Conservation (phyloP, 1,139 yeast species). For the Diutina ranongensis region DNA sequence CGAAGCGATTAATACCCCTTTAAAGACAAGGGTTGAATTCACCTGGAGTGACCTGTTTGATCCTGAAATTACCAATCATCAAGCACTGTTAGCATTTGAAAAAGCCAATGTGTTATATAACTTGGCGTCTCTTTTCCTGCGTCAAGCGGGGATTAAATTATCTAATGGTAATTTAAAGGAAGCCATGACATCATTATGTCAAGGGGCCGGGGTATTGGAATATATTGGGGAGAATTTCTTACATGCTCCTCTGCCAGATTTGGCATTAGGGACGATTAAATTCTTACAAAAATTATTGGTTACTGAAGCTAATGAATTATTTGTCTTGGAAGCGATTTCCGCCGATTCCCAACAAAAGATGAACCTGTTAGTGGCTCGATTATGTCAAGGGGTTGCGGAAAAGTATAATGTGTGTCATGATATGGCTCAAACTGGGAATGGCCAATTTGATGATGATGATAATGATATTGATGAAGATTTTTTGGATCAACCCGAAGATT, state of each 20-base stretch:
- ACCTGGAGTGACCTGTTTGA: conserved; percentile 74
- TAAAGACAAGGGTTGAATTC: conserved; percentile 39
- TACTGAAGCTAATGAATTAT: conserved; percentile 86
- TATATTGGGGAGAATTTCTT: conserved; percentile 72
- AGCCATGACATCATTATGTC: conserved; percentile 55
- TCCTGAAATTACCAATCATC: conserved; percentile 25
- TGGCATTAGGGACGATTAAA: conserved; percentile 56
- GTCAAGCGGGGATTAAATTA: conserved; percentile 42
- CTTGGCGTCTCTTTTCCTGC: conserved; percentile 25
- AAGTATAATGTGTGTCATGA: conserved; percentile 41
- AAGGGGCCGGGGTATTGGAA: conserved; percentile 68
- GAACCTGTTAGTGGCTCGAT: conserved; percentile 60
- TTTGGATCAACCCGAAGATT: conserved; percentile 10
- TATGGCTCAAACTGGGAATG: conserved; percentile 20
- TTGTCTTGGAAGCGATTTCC: conserved; percentile 50
- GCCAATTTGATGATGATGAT: conserved; percentile 13
- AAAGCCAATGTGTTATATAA: conserved; percentile 80
- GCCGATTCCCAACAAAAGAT: conserved; percentile 36
- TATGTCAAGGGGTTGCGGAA: conserved; percentile 51
- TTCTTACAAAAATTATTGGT: conserved; percentile 57
- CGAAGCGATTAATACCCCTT: conserved; percentile 33
- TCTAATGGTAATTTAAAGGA: conserved; percentile 40
- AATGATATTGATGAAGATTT: conserved; percentile 7
- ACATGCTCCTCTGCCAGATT: conserved; percentile 81
- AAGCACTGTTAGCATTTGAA: conserved; percentile 66